Conservation (phyloP, 2,329 filamentous ascomycete genomes). For the Fusarium sp. region DNA sequence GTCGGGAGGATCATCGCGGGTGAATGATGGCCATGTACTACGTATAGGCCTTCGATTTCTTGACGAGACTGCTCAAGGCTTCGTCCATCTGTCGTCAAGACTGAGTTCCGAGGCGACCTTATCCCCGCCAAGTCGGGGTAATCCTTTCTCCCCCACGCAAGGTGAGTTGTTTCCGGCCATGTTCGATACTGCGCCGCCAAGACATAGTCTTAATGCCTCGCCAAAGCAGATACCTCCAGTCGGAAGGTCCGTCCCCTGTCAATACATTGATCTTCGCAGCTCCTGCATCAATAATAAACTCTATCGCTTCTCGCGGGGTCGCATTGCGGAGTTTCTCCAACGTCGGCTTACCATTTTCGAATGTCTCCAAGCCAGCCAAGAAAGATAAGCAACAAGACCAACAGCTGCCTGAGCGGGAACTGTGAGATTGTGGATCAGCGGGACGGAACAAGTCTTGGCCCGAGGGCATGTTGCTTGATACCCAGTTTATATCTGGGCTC, state of each 20-base stretch:
- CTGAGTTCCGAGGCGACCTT: neutral
- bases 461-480: neutral
- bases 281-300: neutral
- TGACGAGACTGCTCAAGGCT: too few relatives aligned
- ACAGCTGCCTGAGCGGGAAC: neutral
- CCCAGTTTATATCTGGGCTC: neutral
- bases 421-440: neutral
- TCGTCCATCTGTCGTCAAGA: neutral
- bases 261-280: neutral
- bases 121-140: neutral
- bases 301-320: neutral
- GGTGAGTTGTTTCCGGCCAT: neutral
- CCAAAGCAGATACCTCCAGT: accelerated
- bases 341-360: neutral
- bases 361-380: neutral
- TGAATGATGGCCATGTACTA: neutral
- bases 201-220: neutral
- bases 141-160: neutral
- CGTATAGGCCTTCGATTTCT: too few relatives aligned
- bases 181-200: neutral
- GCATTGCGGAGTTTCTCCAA: neutral
- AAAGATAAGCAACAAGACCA: neutral
- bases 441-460: neutral
- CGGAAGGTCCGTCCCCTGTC: neutral
- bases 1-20: too few relatives aligned